These are phyloP conservation scores for Endoconidiophora polonica DNA, from an alignment of 2,329 filamentous ascomycete genomes.

Conservation along the genomic window DNA sequence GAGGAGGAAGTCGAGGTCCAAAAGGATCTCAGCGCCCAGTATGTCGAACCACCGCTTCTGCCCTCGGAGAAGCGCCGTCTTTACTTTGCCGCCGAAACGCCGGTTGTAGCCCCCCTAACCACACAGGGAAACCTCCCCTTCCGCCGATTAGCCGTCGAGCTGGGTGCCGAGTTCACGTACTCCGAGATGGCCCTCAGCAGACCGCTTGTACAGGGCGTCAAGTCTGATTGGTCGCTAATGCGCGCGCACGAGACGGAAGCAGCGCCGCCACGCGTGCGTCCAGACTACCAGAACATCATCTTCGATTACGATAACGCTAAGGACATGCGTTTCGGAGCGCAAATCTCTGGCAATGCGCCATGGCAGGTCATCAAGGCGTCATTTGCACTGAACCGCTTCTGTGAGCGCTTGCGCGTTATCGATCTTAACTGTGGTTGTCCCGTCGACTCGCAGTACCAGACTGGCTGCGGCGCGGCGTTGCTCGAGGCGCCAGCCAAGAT, in stretches of 20 bases:
- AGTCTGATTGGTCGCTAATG: slow-evolving; percentile 86
- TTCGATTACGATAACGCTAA: slow-evolving; percentile 68
- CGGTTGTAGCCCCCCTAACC: slow-evolving; percentile 81
- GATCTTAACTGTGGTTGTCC: slow-evolving; percentile 96
- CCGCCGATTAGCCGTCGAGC: slow-evolving; percentile 70
- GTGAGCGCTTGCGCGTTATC: slow-evolving; percentile 74
- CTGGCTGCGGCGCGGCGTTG: slow-evolving; percentile 77
- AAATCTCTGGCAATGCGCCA: slow-evolving; percentile 83
- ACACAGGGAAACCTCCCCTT: slow-evolving; percentile 96
- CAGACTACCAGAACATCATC: slow-evolving; percentile 28
- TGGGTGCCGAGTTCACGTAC: slow-evolving; percentile 87
- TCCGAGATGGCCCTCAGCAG: slow-evolving; percentile 96
- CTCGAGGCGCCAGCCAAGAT: slow-evolving; percentile 79
- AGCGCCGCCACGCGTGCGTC: slow-evolving; percentile 49
- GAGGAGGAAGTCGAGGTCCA: slow-evolving; percentile 28
- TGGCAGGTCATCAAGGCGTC: slow-evolving; percentile 82
- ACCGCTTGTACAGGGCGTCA: slow-evolving; percentile 75
- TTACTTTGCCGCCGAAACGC: slow-evolving; percentile 89
- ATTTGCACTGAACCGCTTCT: slow-evolving; percentile 58
- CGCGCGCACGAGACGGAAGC: slow-evolving; percentile 80
- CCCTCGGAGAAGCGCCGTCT: slow-evolving; percentile 86
- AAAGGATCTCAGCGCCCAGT: slow-evolving; percentile 62
- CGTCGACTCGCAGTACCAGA: slow-evolving; percentile 81
- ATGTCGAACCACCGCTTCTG: slow-evolving; percentile 70
- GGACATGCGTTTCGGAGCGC: slow-evolving; percentile 78